Percentiles rank a stretch among this genome's conserved stretches.
phyloP scores from a whole-genome alignment of 169 alveolate genomes.

The Toxoplasma gondii region DNA sequence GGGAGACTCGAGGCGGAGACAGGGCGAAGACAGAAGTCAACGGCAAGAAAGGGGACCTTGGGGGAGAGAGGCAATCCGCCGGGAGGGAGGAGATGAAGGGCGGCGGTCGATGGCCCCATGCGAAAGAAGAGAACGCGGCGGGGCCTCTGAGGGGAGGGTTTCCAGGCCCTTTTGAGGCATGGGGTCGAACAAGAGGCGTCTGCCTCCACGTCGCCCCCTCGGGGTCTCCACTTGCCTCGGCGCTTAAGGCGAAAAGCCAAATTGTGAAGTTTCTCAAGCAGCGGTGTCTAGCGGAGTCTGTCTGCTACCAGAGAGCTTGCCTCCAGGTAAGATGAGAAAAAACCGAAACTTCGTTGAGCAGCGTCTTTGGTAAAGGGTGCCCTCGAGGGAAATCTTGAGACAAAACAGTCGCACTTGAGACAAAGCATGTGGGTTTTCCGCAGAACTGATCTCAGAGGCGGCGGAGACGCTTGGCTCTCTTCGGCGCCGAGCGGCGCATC shows the following conservation, averaged over 20 bases:
- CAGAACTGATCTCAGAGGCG: no score
- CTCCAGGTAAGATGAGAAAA: neutral
- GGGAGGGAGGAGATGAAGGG: neutral
- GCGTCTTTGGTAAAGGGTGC: no score
- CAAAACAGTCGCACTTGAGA: no score
- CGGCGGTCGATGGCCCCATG: neutral
- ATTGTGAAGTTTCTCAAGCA: constrained; percentile 43
- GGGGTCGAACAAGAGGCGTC: neutral
- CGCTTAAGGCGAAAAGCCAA: constrained; percentile 54
- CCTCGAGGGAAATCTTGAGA: no score
- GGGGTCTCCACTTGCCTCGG: constrained; percentile 46
- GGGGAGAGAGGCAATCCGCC: neutral
- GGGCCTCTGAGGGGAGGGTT: neutral
- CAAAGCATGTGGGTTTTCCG: no score
- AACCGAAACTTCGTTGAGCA: neutral
- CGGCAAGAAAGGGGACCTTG: neutral
- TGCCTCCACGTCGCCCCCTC: constrained; percentile 47
- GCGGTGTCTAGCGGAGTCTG: constrained; percentile 14
- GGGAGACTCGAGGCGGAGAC: neutral
- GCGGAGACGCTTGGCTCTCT: no score
- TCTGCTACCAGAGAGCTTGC: constrained; percentile 25
- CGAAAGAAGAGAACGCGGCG: neutral
- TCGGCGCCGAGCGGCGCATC: no score
- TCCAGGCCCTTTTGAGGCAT: neutral
- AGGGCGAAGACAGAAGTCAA: neutral